Evolutionary conservation across 1,139 yeast species (phyloP), one percentile per base, ranked within the genome.

Genomic region (Yamadazyma buinensis): DNA sequence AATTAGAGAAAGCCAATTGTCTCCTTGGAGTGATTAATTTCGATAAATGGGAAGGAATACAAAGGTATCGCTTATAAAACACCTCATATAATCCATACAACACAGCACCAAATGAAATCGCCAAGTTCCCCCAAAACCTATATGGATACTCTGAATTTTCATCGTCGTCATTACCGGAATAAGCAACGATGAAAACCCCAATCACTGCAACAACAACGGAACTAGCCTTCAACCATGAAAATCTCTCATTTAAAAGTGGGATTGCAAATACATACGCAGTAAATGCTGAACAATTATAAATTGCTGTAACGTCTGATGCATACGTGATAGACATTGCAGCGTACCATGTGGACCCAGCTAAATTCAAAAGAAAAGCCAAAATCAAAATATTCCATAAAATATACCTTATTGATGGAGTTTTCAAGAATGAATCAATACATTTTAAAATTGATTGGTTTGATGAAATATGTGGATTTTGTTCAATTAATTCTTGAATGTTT

Each of bases 321-420:
- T 88, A 84, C 1, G 95, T 82, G 55, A 84, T 60, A 20, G 80
- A 69, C 77, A 87, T 85, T 7, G 95, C 82, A 13, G 84, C 75
- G 53, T 85, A 87, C 96, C 96, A 87, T 1, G 95, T 79, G 27
- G 76, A 67, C 1, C 95, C 95, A 0, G 95, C 95, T 4, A 78
- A 45, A 9, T 85, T 84, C 40, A 87, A 66, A 6, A 86, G 74
- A 7, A 74, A 30, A 2, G 84, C 72, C 25, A 84, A 61, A 3
- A 72, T 35, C 4, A 70, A 57, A 9, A 77, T 53, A 29, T 69
- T 64, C 33, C 51, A 49, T 28, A 72, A 46, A 17, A 83, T 61
- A 49, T 80, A 76, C 28, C 51, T 51, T 32, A 77, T 57, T 0
- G 87, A 72, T 1, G 68, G 63, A 4, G 80, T 64, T 4, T 41